phyloP scores from a whole-genome alignment of 2,329 filamentous ascomycete genomes.

The Plenodomus tracheiphilus region DNA sequence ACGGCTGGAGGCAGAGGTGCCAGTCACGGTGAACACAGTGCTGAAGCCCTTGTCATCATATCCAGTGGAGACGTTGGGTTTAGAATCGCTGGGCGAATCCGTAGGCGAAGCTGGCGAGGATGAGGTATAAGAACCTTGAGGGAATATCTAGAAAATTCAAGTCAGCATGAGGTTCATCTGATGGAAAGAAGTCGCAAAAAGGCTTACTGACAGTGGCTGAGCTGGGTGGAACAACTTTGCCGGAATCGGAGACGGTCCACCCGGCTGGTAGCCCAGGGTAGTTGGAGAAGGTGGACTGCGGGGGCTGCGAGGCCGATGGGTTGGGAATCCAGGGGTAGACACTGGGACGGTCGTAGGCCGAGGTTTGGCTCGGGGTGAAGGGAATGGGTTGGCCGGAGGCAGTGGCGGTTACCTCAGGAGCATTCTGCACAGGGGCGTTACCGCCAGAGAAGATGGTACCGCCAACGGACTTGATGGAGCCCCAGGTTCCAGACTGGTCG shows the following conservation, averaged over 20 bases:
- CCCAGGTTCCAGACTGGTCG: slow-evolving; percentile 76
- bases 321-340: slow-evolving; percentile 65
- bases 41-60: slow-evolving; percentile 56
- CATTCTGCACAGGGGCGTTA: slow-evolving; percentile 56
- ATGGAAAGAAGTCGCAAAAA: slow-evolving; percentile 19
- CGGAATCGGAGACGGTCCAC: slow-evolving; percentile 77
- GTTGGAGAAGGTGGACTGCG: slow-evolving; percentile 50
- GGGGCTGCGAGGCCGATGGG: slow-evolving; percentile 56
- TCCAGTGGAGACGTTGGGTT: slow-evolving; percentile 46
- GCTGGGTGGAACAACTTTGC: slow-evolving; percentile 76
- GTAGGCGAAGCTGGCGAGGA: slow-evolving; percentile 48
- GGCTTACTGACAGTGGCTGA: slow-evolving; percentile 69
- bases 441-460: slow-evolving; percentile 71
- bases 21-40: slow-evolving; percentile 47
- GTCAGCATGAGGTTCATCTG: slow-evolving; percentile 16
- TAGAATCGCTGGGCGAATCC: slow-evolving; percentile 35
- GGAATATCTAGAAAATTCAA: slow-evolving; percentile 52
- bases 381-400: slow-evolving; percentile 68
- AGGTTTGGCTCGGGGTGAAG: slow-evolving; percentile 64
- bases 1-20: slow-evolving; percentile 12
- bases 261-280: slow-evolving; percentile 70
- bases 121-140: slow-evolving; percentile 56
- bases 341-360: slow-evolving; percentile 49
- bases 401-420: slow-evolving; percentile 66
- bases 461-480: slow-evolving; percentile 79